phyloP scores from a whole-genome alignment of 441 rosid species.

The Hura crepitans region DNA sequence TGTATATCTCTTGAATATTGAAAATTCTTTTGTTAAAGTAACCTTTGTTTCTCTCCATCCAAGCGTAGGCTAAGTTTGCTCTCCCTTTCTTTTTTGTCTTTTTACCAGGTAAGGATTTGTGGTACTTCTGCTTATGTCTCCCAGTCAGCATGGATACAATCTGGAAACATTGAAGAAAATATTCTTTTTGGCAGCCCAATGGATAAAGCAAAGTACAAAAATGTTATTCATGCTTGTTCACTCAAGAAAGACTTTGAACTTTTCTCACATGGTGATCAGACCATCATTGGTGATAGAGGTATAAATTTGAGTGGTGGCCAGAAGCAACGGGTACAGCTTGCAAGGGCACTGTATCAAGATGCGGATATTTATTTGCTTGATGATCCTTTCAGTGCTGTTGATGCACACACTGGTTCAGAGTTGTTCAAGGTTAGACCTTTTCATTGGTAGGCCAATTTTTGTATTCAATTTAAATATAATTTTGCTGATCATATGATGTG shows the following conservation, averaged over 20 bases:
- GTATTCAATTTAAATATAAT: conserved; percentile 16
- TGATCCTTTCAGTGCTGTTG: conserved; percentile 99
- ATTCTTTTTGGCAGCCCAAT: conserved; percentile 95
- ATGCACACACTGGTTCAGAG: conserved; percentile 97
- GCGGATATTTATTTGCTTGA: conserved; percentile 96
- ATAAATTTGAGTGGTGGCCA: conserved; percentile 98
- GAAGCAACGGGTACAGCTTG: conserved; percentile 98
- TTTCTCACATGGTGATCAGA: conserved; percentile 96
- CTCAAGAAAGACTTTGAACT: conserved; percentile 93
- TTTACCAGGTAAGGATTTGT: conserved; percentile 70
- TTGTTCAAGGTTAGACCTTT: conserved; percentile 70
- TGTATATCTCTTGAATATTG: not conserved
- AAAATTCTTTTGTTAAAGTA: no score
- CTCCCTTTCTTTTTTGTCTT: not conserved
- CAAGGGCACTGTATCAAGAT: conserved; percentile 98
- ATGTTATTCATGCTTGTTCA: conserved; percentile 88
- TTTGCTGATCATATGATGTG: conserved; percentile 33
- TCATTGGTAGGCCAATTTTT: conserved; percentile 6
- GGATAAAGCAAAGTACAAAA: conserved; percentile 92
- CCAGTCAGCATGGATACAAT: conserved; percentile 99
- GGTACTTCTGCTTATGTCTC: conserved; percentile 96
- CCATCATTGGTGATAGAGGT: conserved; percentile 98
- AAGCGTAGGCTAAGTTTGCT: no score
- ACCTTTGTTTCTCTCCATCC: no score
- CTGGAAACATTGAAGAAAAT: conserved; percentile 99